phyloP scores from a whole-genome alignment of 2,329 filamentous ascomycete genomes.

The Diaporthe capsici region DNA sequence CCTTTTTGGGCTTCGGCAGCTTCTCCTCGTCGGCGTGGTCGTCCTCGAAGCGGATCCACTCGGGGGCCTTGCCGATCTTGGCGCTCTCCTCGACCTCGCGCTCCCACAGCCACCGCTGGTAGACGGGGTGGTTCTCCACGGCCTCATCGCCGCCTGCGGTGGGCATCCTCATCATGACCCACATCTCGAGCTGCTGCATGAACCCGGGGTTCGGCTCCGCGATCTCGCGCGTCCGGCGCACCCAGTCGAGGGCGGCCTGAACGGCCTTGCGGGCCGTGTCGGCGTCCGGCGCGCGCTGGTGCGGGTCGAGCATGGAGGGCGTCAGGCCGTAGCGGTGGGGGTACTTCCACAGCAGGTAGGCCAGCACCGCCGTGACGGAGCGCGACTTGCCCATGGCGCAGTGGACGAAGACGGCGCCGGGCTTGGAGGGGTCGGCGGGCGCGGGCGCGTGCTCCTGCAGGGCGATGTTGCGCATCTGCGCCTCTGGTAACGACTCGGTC shows the following conservation, averaged over 20 bases:
- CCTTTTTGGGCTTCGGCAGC: constrained; percentile 41
- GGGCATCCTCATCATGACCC: constrained; percentile 89
- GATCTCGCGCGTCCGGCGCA: constrained; percentile 79
- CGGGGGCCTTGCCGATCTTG: constrained; percentile 83
- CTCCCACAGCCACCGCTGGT: constrained; percentile 79
- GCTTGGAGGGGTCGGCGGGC: constrained; percentile 40
- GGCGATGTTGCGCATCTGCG: constrained; percentile 22
- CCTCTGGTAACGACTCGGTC: background rate
- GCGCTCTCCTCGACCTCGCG: constrained; percentile 70
- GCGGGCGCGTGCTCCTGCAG: constrained; percentile 13
- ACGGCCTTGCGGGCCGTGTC: constrained; percentile 64
- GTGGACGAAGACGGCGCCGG: constrained; percentile 68
- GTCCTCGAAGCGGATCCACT: constrained; percentile 87
- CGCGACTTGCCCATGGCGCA: constrained; percentile 98
- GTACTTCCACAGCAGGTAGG: constrained; percentile 83
- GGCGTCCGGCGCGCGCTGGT: constrained; percentile 40
- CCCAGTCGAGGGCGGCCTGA: constrained; percentile 73
- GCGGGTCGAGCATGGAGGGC: constrained; percentile 58
- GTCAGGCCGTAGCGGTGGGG: constrained; percentile 65
- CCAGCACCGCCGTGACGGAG: constrained; percentile 86
- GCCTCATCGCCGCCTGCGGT: constrained; percentile 62
- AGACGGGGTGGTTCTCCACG: constrained; percentile 77
- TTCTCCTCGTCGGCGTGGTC: constrained; percentile 66
- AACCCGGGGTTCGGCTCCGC: constrained; percentile 94
- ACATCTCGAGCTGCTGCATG: constrained; percentile 88